Evolutionary conservation across 495 filamentous ascomycete species (phyloP).

Genomic region (Penicillium manginii): DNA sequence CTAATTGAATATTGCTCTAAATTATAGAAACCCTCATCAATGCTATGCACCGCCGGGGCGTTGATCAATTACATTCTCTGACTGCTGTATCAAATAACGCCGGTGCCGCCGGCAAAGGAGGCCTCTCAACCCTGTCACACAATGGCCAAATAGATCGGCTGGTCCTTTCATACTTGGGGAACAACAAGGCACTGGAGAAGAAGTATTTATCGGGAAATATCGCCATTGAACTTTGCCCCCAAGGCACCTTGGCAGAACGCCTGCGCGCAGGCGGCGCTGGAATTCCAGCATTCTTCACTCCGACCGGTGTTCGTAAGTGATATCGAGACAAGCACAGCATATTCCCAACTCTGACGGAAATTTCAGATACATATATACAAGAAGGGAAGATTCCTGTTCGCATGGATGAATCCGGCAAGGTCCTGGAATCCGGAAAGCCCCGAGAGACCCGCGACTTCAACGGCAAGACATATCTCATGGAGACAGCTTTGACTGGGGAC

Average conservation of each 20-base stretch:
- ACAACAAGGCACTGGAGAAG: constrained; percentile 84
- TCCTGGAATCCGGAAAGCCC: constrained; percentile 68
- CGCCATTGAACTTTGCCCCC: constrained; percentile 84
- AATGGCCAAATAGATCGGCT: constrained; percentile 81
- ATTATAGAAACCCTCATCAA: constrained; percentile 74
- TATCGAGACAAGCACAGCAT: background rate
- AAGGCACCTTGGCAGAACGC: constrained; percentile 87
- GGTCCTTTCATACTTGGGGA: constrained; percentile 84
- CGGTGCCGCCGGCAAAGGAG: constrained; percentile 71
- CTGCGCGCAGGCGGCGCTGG: constrained; percentile 83
- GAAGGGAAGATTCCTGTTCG: constrained; percentile 79
- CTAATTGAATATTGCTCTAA: background rate
- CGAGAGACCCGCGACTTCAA: constrained; percentile 85
- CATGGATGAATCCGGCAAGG: constrained; percentile 75
- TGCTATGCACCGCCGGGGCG: constrained; percentile 67
- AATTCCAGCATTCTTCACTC: constrained; percentile 90
- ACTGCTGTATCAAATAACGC: constrained; percentile 94
- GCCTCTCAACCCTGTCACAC: constrained; percentile 77
- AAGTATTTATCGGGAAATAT: constrained; percentile 85
- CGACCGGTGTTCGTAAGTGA: constrained; percentile 71
- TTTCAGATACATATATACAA: constrained; percentile 69
- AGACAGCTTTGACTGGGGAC: constrained; percentile 82
- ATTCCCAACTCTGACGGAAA: background rate
- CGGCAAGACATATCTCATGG: constrained; percentile 83
- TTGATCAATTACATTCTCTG: constrained; percentile 68